phyloP scores from a whole-genome alignment of 208 protist genomes.

The Trypanosoma theileri region DNA sequence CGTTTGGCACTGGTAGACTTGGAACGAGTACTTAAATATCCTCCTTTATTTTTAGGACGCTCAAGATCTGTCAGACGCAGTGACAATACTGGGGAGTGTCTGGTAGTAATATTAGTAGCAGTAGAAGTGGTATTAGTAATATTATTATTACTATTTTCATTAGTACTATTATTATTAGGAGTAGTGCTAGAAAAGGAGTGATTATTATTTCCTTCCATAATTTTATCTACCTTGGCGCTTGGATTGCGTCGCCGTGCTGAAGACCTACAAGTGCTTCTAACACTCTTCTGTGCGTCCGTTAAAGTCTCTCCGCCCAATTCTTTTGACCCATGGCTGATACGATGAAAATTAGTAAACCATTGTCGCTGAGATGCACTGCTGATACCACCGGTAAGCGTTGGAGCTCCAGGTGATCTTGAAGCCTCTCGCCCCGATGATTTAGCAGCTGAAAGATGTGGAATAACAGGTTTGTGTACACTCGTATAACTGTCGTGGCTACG shows the following conservation, averaged over 20 bases:
- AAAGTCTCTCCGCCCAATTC: neutral
- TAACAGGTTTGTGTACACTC: neutral
- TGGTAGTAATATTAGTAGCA: neutral
- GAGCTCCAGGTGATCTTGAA: neutral
- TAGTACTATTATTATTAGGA: neutral
- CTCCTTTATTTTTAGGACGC: slow-evolving; percentile 24
- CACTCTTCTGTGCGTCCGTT: neutral
- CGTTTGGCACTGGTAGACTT: slow-evolving; percentile 26
- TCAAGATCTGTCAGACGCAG: slow-evolving; percentile 21
- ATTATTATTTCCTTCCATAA: neutral
- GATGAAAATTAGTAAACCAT: neutral
- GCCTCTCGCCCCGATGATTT: neutral
- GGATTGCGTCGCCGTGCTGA: neutral
- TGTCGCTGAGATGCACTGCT: neutral
- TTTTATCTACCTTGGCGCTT: neutral
- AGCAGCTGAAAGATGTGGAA: neutral
- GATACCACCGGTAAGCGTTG: neutral
- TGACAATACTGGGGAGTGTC: slow-evolving; percentile 1
- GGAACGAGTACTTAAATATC: neutral
- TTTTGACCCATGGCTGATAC: neutral
- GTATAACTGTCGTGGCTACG: neutral
- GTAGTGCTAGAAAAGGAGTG: neutral
- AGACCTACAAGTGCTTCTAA: neutral
- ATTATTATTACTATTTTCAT: neutral
- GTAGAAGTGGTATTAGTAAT: neutral